Conservation (phyloP, 345 rosid species). For the Eucalyptus globulus region DNA sequence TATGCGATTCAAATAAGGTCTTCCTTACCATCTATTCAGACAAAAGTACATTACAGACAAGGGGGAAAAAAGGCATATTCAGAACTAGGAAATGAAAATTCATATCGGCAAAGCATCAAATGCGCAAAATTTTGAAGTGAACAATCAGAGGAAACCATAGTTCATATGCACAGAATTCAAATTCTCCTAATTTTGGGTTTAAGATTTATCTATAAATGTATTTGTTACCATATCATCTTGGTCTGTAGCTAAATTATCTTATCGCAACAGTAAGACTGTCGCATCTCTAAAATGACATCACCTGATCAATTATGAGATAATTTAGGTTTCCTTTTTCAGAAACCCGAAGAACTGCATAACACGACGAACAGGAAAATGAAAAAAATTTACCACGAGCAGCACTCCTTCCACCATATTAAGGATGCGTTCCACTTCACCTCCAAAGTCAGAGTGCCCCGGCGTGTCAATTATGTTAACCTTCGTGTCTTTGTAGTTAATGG, state of each 20-base stretch:
- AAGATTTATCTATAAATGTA: not conserved
- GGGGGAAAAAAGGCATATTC: not conserved
- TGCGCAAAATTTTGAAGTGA: not conserved
- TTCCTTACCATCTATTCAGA: not conserved
- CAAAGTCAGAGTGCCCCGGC: conserved; percentile 98
- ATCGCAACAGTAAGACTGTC: not conserved
- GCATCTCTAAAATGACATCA: not conserved
- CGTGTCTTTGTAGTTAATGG: conserved; percentile 74
- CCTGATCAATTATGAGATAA: not conserved
- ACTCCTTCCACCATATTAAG: conserved; percentile 99
- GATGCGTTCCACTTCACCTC: conserved; percentile 99
- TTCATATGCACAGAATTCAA: not conserved
- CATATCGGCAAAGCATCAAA: not conserved
- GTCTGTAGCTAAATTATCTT: not conserved
- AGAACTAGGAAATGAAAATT: not conserved
- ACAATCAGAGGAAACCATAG: not conserved
- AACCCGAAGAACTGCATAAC: not conserved
- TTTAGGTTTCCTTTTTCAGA: not conserved
- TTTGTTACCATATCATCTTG: not conserved
- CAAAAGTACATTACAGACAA: not conserved
- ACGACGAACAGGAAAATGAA: not conserved
- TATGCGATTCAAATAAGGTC: not conserved
- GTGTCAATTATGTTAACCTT: conserved; percentile 94
- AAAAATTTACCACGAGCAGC: conserved; percentile 74
- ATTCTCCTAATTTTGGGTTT: not conserved